Base-by-base conservation (phyloP, 495 filamentous ascomycete genomes). In the Aspergillus conjunctus region DNA sequence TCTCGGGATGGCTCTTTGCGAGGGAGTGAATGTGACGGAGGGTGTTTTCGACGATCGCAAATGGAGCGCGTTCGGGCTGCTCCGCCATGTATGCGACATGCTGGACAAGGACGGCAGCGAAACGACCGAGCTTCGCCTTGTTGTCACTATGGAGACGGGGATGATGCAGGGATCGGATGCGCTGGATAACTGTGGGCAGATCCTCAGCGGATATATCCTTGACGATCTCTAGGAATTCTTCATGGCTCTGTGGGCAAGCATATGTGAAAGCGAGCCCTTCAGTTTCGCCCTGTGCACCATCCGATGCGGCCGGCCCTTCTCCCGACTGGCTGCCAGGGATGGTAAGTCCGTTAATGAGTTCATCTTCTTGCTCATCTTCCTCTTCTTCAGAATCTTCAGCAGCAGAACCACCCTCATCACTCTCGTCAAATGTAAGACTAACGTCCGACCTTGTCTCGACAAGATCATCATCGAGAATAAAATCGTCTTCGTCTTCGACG, bases 401-500 rank as follows among this genome's bases (percentile, higher is more conserved):
- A 33, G 71, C 70, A 4, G 18, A 48, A 2, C 60, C 45, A 18
- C 65, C 69, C 43, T 84, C 81, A 30, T 81, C 81, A n/a, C 69
- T 81, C 17, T 78, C 76, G 46, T 74, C 79, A 51, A 84, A 74
- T 22, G 77, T 81, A 10, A 79, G 73, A 59, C 81, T 81, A 54
- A 78, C 83, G 57, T 85, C 82, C 8, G 84, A 81, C 37, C 77
- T 69, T 33, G 72, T 76, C 41, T 80, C 82, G 54, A 97, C 82
- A 1, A 97, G 81, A 53, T 96, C 87, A 57, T 94, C 90, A 59
- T 97, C 93, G 56, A 97, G 87, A 9, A 91, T 56, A 64, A 97
- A 97, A 59, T 96, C 90, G 68, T 97, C 93, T 69, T 97, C 93
- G 63, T 96, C 93, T 61, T 96, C 91, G 32, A 92, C 86, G 30